Base-by-base conservation (phyloP, 192 early-diverging fungal species). In the Rhizophagus prolifer region DNA sequence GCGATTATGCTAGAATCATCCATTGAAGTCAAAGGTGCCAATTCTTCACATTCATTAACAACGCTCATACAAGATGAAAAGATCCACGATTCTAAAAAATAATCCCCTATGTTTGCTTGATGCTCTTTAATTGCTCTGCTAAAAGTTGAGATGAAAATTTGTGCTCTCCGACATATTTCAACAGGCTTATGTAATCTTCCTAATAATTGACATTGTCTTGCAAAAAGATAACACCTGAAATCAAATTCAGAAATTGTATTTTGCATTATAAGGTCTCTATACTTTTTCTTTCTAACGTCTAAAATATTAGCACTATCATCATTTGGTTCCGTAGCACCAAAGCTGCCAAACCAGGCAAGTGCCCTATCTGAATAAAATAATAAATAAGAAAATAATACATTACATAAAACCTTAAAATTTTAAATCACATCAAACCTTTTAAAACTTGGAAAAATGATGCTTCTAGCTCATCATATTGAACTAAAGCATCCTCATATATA, bases 401-500 rank as follows among this genome's bases (percentile, higher is more conserved):
- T 12, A 36, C 13, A 47, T 25, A 58, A 26, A 58, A n/a, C 0
- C 31, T 5, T 25, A 85, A 79, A 60, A 38, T 38, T 30, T 44
- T 16, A 0, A 60, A n/a, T 26, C 19, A 46, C 1, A 34, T 7
- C n/a, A 62, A 84, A 92, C 92, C 92, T 76, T 86, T 85, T 25
- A 98, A 83, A 25, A 96, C 91, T 82, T 99, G 96, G 70, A 93
- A 93, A 80, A 96, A 98, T 4, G 92, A 93, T 0, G 96, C 96
- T 75, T 99, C 97, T 36, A 99, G 86, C 82, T 99, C 98, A 81
- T 99, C 98, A 77, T 98, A 99, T 76, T 97, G 94, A 36, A 94
- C 80, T 62, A 98, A 81, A 8, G 97, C 95, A 64, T 97, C 97
- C 62, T 95, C 95, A 54, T 88, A 84, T 46, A 98, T 80, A 61